These are phyloP conservation scores for Xylariaceae sp. DNA, from an alignment of 2,329 filamentous ascomycete species.

Conservation along the genomic window DNA sequence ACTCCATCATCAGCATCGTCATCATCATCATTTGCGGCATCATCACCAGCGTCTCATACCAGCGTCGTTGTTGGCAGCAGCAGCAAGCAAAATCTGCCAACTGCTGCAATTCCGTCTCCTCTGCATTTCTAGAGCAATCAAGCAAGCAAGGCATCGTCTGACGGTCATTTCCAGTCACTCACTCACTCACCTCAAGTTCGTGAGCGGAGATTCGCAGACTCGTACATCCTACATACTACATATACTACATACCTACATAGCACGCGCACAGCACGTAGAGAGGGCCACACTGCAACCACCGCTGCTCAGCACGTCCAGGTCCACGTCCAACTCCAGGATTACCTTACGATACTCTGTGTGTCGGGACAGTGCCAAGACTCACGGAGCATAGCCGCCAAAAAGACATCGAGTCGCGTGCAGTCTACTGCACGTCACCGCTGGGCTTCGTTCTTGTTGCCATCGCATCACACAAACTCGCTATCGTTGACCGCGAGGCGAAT, in stretches of 20 bases:
- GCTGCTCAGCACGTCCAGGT: conserved; percentile 1
- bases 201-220: not conserved
- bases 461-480: conserved; percentile 9
- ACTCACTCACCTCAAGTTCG: not conserved
- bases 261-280: conserved; percentile 2
- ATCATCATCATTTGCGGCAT: not conserved
- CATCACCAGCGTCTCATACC: not conserved
- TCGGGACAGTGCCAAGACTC: conserved; percentile 10
- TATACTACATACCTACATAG: not conserved
- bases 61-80: not conserved
- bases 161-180: too few relatives aligned
- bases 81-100: not conserved
- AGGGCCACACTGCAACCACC: conserved; percentile 9
- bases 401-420: conserved; percentile 14
- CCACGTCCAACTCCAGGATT: not conserved
- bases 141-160: too few relatives aligned
- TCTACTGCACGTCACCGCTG: conserved; percentile 23
- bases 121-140: too few relatives aligned
- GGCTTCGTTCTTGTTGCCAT: conserved; percentile 16
- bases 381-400: conserved; percentile 7
- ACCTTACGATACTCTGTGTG: not conserved
- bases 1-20: not conserved
- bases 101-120: too few relatives aligned
- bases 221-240: not conserved
- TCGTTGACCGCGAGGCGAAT: conserved; percentile 13